Base-by-base conservation (phyloP, 1,139 yeast genomes). In the Hemisphaericaspora subhashii region DNA sequence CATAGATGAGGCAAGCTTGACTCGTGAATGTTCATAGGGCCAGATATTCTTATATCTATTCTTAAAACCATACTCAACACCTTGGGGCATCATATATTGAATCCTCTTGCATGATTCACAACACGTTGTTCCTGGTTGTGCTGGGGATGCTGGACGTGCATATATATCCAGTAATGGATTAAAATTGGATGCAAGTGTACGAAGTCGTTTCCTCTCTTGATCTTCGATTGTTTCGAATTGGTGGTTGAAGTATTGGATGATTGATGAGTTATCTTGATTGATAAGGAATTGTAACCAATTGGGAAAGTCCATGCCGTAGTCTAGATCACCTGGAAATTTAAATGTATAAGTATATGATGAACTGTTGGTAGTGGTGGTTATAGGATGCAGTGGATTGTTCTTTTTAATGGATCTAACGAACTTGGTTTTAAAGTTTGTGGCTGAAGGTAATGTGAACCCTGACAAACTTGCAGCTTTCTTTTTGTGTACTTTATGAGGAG, bases 41-140 rank as follows among this genome's bases (percentile, higher is more conserved):
- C 74, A 71, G 15, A 72, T 64, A 45, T 72, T 72, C 33, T 67
- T 68, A 51, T 70, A 72, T 22, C 77, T 49, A 45, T 72, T 72
- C 42, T 71, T 71, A 48, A 57, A 66, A 9, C 76, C 76, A 45
- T 59, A 66, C 41, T 71, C 77, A 30, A 71, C 62, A 1, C 77
- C 77, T 39, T 80, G 77, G 1, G 86, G 82, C 21, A 82, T 66
- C 25, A 71, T 60, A 47, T 77, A 78, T 38, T 60, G 48, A 34
- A 65, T 70, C 3, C 54, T 54, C 43, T 71, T 74, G 53, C 78
- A 72, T 21, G 60, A 58, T 1, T 72, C 72, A 47, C 79, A 73
- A 34, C 70, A 62, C 2, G 77, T 77, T 1, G 31, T 64, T 34
- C 60, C 55, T 44, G 69, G 44, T 23, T 45, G 36, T 34, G 44